phyloP scores from a whole-genome alignment of 441 rosid genomes.

The Populus hybrid region DNA sequence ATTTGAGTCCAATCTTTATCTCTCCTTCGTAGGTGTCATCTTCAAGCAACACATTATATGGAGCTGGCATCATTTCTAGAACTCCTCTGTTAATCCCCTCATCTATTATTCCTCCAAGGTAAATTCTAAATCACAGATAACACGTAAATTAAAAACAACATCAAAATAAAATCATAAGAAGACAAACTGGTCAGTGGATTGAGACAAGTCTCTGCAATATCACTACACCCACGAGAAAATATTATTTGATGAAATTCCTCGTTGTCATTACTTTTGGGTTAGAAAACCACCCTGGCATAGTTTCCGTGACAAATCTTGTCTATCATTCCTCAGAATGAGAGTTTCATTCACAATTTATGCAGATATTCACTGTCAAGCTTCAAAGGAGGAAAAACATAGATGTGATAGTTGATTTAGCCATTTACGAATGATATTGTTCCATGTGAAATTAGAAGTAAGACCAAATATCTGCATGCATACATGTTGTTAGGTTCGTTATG shows the following conservation, averaged over 20 bases:
- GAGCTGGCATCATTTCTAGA: constrained; percentile 52
- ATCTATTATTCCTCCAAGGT: constrained; percentile 58
- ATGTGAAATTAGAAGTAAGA: background rate
- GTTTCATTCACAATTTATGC: background rate
- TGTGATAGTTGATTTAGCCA: background rate
- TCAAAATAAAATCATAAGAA: background rate
- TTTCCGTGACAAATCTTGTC: background rate
- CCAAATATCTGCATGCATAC: background rate
- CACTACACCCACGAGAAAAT: background rate
- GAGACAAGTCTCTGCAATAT: background rate
- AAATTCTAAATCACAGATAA: constrained; percentile 35
- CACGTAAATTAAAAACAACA: background rate
- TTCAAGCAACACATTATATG: constrained; percentile 69
- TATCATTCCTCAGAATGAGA: background rate
- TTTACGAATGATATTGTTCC: background rate
- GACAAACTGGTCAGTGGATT: background rate
- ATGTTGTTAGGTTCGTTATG: background rate
- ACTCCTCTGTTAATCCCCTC: constrained; percentile 59
- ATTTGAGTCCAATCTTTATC: constrained; percentile 60
- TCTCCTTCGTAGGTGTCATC: constrained; percentile 69
- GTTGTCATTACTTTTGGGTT: background rate
- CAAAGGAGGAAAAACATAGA: background rate
- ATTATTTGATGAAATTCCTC: background rate
- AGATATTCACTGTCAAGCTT: background rate
- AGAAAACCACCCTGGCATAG: background rate